A percentile compares a stretch with the other conserved stretches of the same genome.
Evolutionary conservation across 1,284 basidiomycete genomes (phyloP).

Genomic region (Heterobasidion occidentale): DNA sequence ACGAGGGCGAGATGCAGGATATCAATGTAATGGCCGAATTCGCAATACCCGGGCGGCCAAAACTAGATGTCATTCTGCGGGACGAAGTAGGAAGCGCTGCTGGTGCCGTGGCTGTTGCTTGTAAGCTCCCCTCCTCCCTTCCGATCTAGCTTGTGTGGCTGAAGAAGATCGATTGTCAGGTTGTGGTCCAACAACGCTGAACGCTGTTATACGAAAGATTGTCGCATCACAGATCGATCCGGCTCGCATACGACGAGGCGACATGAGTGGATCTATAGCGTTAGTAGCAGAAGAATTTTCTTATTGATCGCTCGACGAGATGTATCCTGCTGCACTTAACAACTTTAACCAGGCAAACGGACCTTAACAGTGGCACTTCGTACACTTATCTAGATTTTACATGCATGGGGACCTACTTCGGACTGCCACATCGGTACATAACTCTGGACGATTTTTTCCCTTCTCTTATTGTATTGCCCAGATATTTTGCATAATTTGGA

Average conservation of each 20-base stretch:
- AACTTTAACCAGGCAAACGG: too few species aligned
- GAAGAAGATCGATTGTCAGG: slow-evolving; percentile 26
- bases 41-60: slow-evolving; percentile 70
- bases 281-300: slow-evolving; percentile 67
- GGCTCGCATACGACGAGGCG: slow-evolving; percentile 45
- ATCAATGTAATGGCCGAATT: slow-evolving; percentile 61
- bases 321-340: too few species aligned
- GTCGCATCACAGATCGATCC: slow-evolving; percentile 60
- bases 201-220: slow-evolving; percentile 63
- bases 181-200: slow-evolving; percentile 71
- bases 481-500: too few species aligned
- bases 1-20: slow-evolving; percentile 61
- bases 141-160: too few species aligned
- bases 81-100: slow-evolving; percentile 55
- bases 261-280: slow-evolving; percentile 52
- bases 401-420: too few species aligned
- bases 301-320: slow-evolving; percentile 24
- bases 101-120: slow-evolving; percentile 61
- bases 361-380: too few species aligned
- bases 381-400: too few species aligned
- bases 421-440: too few species aligned
- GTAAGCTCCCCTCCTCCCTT: slow-evolving; percentile 30
- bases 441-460: too few species aligned
- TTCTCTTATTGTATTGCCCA: too few species aligned
- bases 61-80: slow-evolving; percentile 53